phyloP scores from a whole-genome alignment of 2,329 filamentous ascomycete genomes.

The Ophiostoma triangulosporum region DNA sequence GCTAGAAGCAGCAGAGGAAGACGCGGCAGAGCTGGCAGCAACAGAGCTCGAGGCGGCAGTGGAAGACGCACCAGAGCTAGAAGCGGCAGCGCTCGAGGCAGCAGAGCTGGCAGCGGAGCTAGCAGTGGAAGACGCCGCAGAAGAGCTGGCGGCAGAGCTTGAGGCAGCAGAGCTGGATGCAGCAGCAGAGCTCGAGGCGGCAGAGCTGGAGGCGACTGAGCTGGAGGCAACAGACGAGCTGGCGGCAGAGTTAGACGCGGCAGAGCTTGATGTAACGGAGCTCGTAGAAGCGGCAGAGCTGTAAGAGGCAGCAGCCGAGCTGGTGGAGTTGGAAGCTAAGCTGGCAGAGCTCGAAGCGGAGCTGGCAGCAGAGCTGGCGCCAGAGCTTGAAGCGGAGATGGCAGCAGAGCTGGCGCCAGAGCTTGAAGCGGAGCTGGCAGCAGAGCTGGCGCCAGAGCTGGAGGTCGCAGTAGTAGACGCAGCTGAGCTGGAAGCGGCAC shows the following conservation, averaged over 20 bases:
- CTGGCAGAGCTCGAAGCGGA: background rate
- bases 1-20: too few relatives aligned
- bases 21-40: too few relatives aligned
- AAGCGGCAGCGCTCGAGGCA: background rate
- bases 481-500: background rate
- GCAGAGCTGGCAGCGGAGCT: background rate
- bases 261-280: too few relatives aligned
- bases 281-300: too few relatives aligned
- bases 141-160: background rate
- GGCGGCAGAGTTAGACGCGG: too few relatives aligned
- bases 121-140: background rate
- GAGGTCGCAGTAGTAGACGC: too few relatives aligned
- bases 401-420: background rate
- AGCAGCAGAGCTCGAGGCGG: background rate
- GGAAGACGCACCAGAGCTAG: background rate
- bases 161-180: conserved; percentile 1
- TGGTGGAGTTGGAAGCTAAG: background rate
- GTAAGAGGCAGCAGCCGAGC: too few relatives aligned
- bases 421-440: background rate
- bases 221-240: background rate
- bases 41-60: too few relatives aligned
- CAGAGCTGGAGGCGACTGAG: background rate
- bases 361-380: background rate
- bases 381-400: background rate
- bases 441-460: too few relatives aligned